Conservation (phyloP, 2,329 filamentous ascomycete species). For the Diaporthe vexans region DNA sequence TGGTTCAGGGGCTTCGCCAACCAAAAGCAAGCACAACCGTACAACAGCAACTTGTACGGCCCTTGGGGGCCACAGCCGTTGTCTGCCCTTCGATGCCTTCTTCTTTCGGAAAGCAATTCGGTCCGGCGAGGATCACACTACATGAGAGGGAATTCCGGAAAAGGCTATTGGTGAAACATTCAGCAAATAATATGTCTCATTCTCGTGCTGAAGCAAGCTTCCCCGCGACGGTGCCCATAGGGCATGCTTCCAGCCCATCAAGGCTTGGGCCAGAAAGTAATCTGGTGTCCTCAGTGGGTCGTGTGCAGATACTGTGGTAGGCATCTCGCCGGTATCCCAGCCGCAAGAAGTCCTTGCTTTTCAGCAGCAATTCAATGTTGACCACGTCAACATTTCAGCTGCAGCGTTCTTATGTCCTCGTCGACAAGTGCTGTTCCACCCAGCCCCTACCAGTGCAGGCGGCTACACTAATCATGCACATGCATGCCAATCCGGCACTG, state of each 20-base stretch:
- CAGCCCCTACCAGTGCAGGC: background rate
- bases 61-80: too few species aligned
- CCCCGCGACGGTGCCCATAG: too few species aligned
- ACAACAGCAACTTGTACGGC: background rate
- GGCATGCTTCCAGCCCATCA: background rate
- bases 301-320: too few species aligned
- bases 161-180: background rate
- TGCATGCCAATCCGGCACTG: slow-evolving; percentile 23
- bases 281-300: background rate
- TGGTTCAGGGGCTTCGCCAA: background rate
- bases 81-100: background rate
- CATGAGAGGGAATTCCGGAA: background rate
- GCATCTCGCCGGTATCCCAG: background rate
- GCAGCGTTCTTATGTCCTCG: background rate
- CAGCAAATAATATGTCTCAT: background rate
- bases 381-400: background rate
- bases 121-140: background rate
- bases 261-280: background rate
- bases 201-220: background rate
- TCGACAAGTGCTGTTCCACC: background rate
- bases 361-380: background rate
- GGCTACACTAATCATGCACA: slow-evolving; percentile 11
- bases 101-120: slow-evolving; percentile 25
- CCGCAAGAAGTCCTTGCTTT: background rate
- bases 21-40: background rate